Base-by-base conservation (phyloP, 345 rosid genomes). In the Xanthoceras sorbifolium region DNA sequence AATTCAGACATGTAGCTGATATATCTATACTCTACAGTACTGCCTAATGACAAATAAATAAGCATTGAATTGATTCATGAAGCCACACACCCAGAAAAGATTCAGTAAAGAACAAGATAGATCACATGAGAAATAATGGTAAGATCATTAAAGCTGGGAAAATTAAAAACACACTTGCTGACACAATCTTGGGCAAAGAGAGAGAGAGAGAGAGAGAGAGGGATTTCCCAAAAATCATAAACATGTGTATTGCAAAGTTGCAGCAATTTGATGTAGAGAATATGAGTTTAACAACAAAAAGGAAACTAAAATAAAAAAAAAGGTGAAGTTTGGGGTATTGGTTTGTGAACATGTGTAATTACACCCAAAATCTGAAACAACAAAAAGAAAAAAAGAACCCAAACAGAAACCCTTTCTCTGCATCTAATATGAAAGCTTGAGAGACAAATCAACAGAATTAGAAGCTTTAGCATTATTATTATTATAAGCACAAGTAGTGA, bases 381-480 rank as follows among this genome's bases (percentile, higher is more conserved):
- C 60, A 67, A 68, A 69, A 67, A 52, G 32, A 20, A 12, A 71
- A 78, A 67, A 77, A 65, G 34, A 73, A 59, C 64, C 14, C 54
- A 76, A 76, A 76, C 20, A 80, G 74, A 79, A 22, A 60, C 72
- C 72, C 72, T 63, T 60, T 74, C 38, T 26, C 50, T 63, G 78
- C 32, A 22, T 50, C 84, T 84, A 84, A 23, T 28, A 79, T 18
- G 83, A 91, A 86, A 92, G 98, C 90, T 88, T 94, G 79, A 94
- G 92, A 61, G 98, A 91, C 91, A 94, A 79, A 87, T 94, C 98
- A 84, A 94, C 79, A 76, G 83, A 83, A 77, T 87, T 83, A 77
- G 93, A 64, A 80, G 84, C 74, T 77, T 55, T 46, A 73, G 66
- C 77, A 68, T 59, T 18, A 50, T 50, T 17, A 48, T 48, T 12